Evolutionary conservation across 1,284 basidiomycete species (phyloP), one percentile per base, ranked within the genome.

Genomic region (Stygiomarasmius scandens): DNA sequence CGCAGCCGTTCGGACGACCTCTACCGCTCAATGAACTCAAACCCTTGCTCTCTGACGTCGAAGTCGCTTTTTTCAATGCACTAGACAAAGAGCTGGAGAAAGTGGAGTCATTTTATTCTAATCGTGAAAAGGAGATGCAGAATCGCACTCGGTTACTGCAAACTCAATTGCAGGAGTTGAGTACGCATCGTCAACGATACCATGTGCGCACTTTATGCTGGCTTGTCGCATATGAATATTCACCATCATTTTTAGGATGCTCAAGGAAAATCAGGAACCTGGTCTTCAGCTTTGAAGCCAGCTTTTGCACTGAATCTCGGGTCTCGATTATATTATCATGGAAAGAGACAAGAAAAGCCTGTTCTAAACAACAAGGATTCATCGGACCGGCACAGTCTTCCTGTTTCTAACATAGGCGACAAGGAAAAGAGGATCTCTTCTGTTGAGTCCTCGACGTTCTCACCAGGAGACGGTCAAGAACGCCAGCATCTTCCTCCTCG

Each of bases 71-170:
- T 73, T 91, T 96, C 62, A 79, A 85, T 5, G 78, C 84, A 38
- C 78, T 96, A 2, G 89, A 95, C 62, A 68, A 69, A 0, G 86
- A 96, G 69, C 75, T 96, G 0, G 84, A 88, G 55, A 93, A 96
- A 76, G 84, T 96, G 22, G 89, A 95, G 66, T 74, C 76, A 2
- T 98, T 98, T 71, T 98, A 93, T 68, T 67, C 82, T 8, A 83
- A 83, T 23, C 81, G 89, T 23, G 92, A 93, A 70, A 75, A 78
- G 23, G 92, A 94, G 62, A 86, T 89, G 72, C 72, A 74, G 22
- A 73, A 73, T 25, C 79, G 78, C 58, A 81, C 84, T 56, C 70
- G 67, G 50, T 41, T 67, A 19, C 75, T 96, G 0, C 81, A 84
- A 56, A 77, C 80, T 49, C 95, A 98, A 69, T 79, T 97, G 4